Conservation (phyloP, 768 basidiomycete species). For the Suillus tomentosus region DNA sequence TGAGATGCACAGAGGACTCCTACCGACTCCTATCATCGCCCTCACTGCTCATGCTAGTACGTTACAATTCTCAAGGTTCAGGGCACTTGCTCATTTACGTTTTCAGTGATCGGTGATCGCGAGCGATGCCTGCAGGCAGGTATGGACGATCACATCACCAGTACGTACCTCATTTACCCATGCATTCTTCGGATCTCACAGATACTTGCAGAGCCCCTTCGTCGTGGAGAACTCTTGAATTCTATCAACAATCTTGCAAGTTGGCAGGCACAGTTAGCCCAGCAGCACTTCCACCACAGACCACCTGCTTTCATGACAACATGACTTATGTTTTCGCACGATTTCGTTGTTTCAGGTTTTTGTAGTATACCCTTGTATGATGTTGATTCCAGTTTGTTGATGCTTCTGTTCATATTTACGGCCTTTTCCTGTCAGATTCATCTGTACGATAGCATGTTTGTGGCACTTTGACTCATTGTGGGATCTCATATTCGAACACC, state of each 20-base stretch:
- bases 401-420: not conserved
- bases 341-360: not conserved
- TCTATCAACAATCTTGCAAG: constrained; percentile 79
- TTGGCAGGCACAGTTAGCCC: constrained; percentile 47
- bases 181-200: not conserved
- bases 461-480: not conserved
- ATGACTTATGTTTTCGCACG: constrained; percentile 13
- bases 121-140: constrained; percentile 77
- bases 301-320: constrained; percentile 34
- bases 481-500: not conserved
- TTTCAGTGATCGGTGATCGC: constrained; percentile 83
- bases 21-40: constrained; percentile 92
- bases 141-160: constrained; percentile 84
- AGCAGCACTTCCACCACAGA: constrained; percentile 32
- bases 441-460: constrained; percentile 3
- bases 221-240: constrained; percentile 77
- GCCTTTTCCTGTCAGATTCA: not conserved
- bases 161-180: constrained; percentile 43
- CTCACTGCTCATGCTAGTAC: constrained; percentile 95
- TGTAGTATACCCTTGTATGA: constrained; percentile 1
- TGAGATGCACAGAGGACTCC: constrained; percentile 70
- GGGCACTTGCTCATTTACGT: constrained; percentile 13
- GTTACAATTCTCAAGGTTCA: constrained; percentile 35
- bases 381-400: not conserved
- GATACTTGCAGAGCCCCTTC: constrained; percentile 65